Percentiles rank a stretch among this genome's conserved stretches.
Conservation (phyloP, 768 basidiomycete species). For the Suillus alpinus region DNA sequence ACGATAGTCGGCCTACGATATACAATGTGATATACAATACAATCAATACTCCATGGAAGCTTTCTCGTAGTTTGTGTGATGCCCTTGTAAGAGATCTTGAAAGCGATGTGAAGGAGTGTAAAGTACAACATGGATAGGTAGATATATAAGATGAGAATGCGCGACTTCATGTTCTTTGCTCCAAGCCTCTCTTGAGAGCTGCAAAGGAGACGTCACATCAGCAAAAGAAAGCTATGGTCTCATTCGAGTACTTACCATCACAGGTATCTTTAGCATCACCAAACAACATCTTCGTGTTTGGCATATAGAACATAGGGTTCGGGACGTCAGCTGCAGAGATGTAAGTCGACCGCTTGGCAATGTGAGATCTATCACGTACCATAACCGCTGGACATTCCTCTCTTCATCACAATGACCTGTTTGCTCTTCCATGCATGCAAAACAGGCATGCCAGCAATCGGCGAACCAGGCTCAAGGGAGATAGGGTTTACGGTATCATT, state of each 20-base stretch:
- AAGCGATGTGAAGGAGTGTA: slow-evolving; percentile 16
- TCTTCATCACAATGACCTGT: slow-evolving; percentile 90
- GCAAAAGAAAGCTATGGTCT: neutral
- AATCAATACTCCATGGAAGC: slow-evolving; percentile 15
- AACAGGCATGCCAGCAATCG: slow-evolving; percentile 92
- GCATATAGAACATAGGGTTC: slow-evolving; percentile 94
- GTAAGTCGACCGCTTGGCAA: slow-evolving; percentile 3
- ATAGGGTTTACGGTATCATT: slow-evolving; percentile 94
- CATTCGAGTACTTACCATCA: slow-evolving; percentile 52
- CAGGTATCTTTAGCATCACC: slow-evolving; percentile 91
- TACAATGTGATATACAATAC: slow-evolving; percentile 29
- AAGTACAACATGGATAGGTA: slow-evolving; percentile 19
- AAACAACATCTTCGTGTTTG: slow-evolving; percentile 86
- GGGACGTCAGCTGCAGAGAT: slow-evolving; percentile 71
- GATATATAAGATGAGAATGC: neutral
- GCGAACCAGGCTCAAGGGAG: slow-evolving; percentile 79
- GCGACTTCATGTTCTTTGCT: slow-evolving; percentile 27
- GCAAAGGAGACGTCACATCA: neutral
- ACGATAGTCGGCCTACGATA: slow-evolving; percentile 21
- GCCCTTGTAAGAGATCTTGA: neutral
- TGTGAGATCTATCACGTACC: slow-evolving; percentile 41
- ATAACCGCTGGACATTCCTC: slow-evolving; percentile 85
- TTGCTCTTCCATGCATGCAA: slow-evolving; percentile 93
- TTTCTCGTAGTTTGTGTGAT: slow-evolving; percentile 4
- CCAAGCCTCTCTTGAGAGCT: slow-evolving; percentile 65